phyloP scores from a whole-genome alignment of 352 stramenopile genomes.

The Phytophthora multivora region DNA sequence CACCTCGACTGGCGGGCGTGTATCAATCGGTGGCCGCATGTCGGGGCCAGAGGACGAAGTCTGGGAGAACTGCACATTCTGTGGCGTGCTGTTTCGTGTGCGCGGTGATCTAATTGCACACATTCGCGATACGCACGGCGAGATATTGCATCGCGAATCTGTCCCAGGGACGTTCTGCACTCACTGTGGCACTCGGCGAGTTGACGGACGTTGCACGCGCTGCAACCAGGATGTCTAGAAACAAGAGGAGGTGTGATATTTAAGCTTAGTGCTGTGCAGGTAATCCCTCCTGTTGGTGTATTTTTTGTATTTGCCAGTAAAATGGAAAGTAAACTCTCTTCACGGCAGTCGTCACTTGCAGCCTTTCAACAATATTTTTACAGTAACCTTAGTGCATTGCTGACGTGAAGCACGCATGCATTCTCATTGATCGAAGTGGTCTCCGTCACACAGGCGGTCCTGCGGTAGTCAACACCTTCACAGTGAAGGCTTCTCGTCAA shows the following conservation, averaged over 20 bases:
- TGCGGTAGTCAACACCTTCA: slow-evolving; percentile 12
- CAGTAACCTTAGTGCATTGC: background rate
- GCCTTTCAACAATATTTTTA: slow-evolving; percentile 21
- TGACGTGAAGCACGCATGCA: slow-evolving; percentile 10
- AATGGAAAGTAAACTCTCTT: slow-evolving; percentile 17
- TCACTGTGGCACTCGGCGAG: slow-evolving; percentile 46
- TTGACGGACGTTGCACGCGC: slow-evolving; percentile 46
- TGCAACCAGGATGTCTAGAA: slow-evolving; percentile 29
- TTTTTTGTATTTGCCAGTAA: slow-evolving; percentile 26
- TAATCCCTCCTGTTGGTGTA: slow-evolving; percentile 18
- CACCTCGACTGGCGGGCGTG: background rate
- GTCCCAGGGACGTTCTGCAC: slow-evolving; percentile 58
- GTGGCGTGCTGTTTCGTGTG: slow-evolving; percentile 43
- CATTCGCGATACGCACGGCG: slow-evolving; percentile 58
- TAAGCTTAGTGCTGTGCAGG: slow-evolving; percentile 16
- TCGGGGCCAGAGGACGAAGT: slow-evolving; percentile 37
- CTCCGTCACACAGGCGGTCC: background rate
- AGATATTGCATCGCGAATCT: slow-evolving; percentile 56
- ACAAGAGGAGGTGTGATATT: slow-evolving; percentile 22
- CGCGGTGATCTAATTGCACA: slow-evolving; percentile 48
- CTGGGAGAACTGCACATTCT: slow-evolving; percentile 63
- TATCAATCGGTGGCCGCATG: slow-evolving; percentile 2
- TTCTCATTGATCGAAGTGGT: slow-evolving; percentile 16
- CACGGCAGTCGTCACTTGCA: background rate
- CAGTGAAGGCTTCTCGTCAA: no score